Conservation (phyloP, 108 stramenopile genomes). For the Nannochloropsis granulata region DNA sequence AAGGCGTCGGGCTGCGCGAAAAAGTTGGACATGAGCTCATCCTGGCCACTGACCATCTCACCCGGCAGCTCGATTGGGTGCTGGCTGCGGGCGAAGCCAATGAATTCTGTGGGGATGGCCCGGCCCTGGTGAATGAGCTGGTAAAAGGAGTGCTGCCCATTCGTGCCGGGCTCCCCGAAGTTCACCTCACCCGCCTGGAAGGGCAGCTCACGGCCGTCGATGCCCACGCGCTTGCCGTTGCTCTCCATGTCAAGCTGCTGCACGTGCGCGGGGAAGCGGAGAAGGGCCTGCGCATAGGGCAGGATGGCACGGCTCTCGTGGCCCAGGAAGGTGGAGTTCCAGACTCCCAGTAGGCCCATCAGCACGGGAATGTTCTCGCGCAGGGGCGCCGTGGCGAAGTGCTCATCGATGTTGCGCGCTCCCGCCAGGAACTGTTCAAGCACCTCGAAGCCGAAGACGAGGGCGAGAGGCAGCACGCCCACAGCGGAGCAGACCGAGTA, state of each 20-base stretch:
- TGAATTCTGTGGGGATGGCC: constrained; percentile 80
- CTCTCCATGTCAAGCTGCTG: constrained; percentile 99
- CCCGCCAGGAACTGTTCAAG: constrained; percentile 70
- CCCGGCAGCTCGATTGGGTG: constrained; percentile 42
- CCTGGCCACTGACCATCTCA: constrained; percentile 84
- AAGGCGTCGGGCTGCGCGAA: constrained; percentile 98
- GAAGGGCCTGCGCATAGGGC: constrained; percentile 89
- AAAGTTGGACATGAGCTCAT: constrained; percentile 98
- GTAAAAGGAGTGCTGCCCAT: constrained; percentile 98
- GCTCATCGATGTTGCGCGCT: constrained; percentile 84
- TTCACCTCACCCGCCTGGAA: constrained; percentile 79
- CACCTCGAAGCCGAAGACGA: constrained; percentile 64
- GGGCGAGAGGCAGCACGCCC: constrained; percentile 62
- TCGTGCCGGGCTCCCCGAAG: constrained; percentile 97
- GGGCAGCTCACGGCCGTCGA: constrained; percentile 53
- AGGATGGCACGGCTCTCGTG: constrained; percentile 67
- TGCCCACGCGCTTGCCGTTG: constrained; percentile 89
- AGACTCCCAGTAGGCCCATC: constrained; percentile 89
- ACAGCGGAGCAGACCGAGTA: constrained; percentile 55
- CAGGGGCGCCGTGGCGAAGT: constrained; percentile 72
- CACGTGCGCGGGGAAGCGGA: constrained; percentile 90
- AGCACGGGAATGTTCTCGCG: constrained; percentile 74
- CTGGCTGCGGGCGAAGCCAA: constrained; percentile 43
- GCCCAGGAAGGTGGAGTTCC: constrained; percentile 95
- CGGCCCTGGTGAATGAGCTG: constrained; percentile 98